Conservation (phyloP, 192 early-diverging fungal species). For the Podila clonocystis region DNA sequence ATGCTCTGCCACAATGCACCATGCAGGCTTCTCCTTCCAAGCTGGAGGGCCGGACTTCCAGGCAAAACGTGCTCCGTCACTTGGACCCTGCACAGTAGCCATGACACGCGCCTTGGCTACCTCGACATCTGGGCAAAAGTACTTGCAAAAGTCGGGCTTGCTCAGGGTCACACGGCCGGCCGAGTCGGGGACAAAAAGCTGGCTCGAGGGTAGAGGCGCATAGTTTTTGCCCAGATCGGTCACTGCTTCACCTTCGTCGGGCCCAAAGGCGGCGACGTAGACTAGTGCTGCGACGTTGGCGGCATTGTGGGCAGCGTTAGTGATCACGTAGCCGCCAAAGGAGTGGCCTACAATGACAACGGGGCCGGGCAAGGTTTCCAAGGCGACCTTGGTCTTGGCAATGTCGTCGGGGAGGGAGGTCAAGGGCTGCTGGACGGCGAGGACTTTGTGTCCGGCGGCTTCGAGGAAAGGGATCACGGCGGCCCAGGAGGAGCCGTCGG, state of each 20-base stretch:
- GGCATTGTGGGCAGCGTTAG: background rate
- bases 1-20: background rate
- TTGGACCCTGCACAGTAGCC: slow-evolving; percentile 7
- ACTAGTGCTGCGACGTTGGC: slow-evolving; percentile 1
- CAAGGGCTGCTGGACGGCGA: slow-evolving; percentile 9
- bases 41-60: background rate
- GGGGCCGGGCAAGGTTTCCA: background rate
- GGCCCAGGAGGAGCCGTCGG: slow-evolving; percentile 8
- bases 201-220: background rate
- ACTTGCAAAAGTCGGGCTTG: slow-evolving; percentile 6
- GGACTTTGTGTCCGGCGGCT: background rate
- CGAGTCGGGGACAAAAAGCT: background rate
- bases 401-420: slow-evolving; percentile 6
- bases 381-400: background rate
- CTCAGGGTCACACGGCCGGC: background rate
- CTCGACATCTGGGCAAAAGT: slow-evolving; percentile 9
- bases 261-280: slow-evolving; percentile 7
- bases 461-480: background rate
- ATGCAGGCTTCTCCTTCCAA: slow-evolving; percentile 9
- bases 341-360: slow-evolving; percentile 18
- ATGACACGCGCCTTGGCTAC: slow-evolving; percentile 4
- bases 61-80: background rate
- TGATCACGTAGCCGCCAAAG: slow-evolving; percentile 12
- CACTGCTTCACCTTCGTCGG: background rate
- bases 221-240: background rate